These are phyloP conservation scores for Rhizophagus sp. DNA, from an alignment of 192 early-diverging fungal genomes.

Conservation along the genomic window DNA sequence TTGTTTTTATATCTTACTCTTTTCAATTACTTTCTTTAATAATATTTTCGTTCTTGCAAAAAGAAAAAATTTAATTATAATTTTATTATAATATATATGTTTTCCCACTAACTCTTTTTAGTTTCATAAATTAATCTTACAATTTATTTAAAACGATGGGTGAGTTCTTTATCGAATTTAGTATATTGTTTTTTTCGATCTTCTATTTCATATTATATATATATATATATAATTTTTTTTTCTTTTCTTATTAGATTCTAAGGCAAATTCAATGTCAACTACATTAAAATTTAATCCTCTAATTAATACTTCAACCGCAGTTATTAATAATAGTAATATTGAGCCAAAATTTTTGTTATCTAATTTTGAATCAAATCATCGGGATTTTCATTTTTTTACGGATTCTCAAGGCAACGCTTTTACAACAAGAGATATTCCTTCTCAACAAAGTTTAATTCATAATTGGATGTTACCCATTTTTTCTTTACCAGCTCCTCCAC, in stretches of 20 bases:
- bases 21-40: no score
- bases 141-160: not conserved
- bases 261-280: not conserved
- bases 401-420: not conserved
- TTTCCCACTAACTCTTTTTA: not conserved
- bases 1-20: no score
- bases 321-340: not conserved
- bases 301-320: not conserved
- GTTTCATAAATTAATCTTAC: not conserved
- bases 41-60: no score
- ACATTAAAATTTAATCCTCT: not conserved
- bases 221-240: no score
- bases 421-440: not conserved
- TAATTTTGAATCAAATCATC: not conserved
- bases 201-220: not conserved
- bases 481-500: not conserved
- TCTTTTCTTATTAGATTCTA: not conserved
- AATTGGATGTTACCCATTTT: conserved; percentile 6
- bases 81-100: no score
- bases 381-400: not conserved
- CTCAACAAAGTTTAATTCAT: not conserved
- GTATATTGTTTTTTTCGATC: not conserved
- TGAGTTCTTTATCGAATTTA: not conserved
- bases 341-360: not conserved
- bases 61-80: no score